These are phyloP conservation scores for Globisporangium alternatum DNA, from an alignment of 352 stramenopile species.

Conservation along the genomic window DNA sequence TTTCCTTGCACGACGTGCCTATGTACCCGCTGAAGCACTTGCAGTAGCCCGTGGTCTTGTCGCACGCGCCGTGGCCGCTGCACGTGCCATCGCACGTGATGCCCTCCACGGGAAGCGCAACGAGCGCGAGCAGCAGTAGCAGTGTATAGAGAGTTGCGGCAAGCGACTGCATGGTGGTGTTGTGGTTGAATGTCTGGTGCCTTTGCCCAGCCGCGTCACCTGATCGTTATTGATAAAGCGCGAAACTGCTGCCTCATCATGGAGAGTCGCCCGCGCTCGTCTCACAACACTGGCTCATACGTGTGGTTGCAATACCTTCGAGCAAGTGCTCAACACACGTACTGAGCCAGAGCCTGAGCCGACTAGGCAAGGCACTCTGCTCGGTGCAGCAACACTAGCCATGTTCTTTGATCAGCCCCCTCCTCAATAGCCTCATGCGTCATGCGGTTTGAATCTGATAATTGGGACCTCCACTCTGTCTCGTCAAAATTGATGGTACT, in stretches of 20 bases:
- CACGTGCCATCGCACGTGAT: slow-evolving; percentile 79
- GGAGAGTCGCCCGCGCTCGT: not conserved
- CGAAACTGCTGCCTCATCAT: not conserved
- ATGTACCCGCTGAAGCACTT: slow-evolving; percentile 77
- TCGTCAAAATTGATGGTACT: no score
- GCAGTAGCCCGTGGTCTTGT: slow-evolving; percentile 59
- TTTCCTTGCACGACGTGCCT: slow-evolving; percentile 55
- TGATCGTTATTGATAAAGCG: not conserved
- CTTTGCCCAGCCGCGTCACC: not conserved
- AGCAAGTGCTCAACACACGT: not conserved
- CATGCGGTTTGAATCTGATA: no score
- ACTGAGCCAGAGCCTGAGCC: no score
- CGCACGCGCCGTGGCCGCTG: slow-evolving; percentile 68
- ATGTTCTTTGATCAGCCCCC: no score
- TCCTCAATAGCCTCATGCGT: no score
- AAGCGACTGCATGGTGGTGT: not conserved
- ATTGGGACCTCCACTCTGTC: no score
- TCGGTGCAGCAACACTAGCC: no score
- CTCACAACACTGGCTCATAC: not conserved
- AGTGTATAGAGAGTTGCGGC: not conserved
- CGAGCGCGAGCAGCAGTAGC: not conserved
- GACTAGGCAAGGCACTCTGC: no score
- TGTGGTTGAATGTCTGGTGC: not conserved
- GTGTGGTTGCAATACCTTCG: not conserved
- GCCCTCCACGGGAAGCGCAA: not conserved